phyloP scores from a whole-genome alignment of 2,329 filamentous ascomycete genomes.

The Diplodia corticola region DNA sequence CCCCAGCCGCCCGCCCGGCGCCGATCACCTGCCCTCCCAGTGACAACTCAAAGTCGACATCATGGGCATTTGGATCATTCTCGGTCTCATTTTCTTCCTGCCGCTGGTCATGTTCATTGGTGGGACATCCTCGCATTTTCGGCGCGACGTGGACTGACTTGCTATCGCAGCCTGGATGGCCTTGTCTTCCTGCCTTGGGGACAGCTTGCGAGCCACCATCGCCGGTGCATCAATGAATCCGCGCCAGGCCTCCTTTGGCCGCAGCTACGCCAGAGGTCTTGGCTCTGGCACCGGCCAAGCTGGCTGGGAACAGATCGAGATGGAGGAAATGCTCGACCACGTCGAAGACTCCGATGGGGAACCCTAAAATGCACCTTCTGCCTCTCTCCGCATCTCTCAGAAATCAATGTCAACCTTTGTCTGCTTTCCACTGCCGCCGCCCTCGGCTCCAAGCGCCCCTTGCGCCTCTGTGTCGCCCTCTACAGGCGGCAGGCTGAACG shows the following conservation, averaged over 20 bases:
- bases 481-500: slow-evolving; percentile 84
- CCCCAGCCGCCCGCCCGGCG: not conserved
- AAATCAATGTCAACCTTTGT: slow-evolving; percentile 67
- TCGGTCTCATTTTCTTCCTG: slow-evolving; percentile 37
- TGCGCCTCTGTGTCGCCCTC: slow-evolving; percentile 71
- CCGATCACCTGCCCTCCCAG: not conserved
- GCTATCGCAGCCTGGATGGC: slow-evolving; percentile 48
- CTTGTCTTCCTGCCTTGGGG: slow-evolving; percentile 57
- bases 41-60: not conserved
- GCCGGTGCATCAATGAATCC: slow-evolving; percentile 46
- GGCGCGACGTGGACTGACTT: not conserved
- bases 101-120: slow-evolving; percentile 39
- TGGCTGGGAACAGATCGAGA: slow-evolving; percentile 63
- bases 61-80: slow-evolving; percentile 38
- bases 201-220: slow-evolving; percentile 49
- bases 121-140: not conserved
- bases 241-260: slow-evolving; percentile 52
- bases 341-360: slow-evolving; percentile 29
- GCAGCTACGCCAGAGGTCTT: slow-evolving; percentile 58
- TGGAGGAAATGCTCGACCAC: slow-evolving; percentile 58
- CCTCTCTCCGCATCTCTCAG: slow-evolving; percentile 41
- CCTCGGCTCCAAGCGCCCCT: slow-evolving; percentile 39
- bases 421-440: slow-evolving; percentile 55
- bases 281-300: slow-evolving; percentile 53
- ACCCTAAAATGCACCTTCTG: not conserved